Evolutionary conservation across 2,329 filamentous ascomycete species (phyloP).

Genomic region (Neopestalotiopsis clavispora): DNA sequence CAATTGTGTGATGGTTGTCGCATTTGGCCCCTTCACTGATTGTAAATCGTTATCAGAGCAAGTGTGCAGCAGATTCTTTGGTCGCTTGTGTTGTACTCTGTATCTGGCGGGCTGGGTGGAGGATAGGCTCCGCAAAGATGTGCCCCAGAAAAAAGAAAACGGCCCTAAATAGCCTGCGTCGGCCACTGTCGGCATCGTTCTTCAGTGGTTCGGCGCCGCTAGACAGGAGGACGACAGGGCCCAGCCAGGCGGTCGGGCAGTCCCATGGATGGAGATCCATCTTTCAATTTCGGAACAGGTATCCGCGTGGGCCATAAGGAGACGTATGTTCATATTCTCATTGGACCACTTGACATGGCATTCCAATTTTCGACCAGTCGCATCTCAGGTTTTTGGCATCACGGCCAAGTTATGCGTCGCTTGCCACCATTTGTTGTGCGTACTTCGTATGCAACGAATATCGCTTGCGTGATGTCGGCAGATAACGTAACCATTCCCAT

Average conservation of each 20-base stretch:
- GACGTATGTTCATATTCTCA: neutral
- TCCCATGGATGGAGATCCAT: neutral
- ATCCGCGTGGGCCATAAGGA: neutral
- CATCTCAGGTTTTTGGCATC: neutral
- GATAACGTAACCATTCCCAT: neutral
- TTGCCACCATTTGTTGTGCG: neutral
- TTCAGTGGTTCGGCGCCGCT: neutral
- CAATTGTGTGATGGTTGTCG: too few species aligned
- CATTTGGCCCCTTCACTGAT: too few species aligned
- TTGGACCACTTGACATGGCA: neutral
- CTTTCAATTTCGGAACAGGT: neutral
- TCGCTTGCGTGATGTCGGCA: neutral
- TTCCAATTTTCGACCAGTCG: neutral
- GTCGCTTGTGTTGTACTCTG: too few species aligned
- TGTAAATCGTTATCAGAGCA: too few species aligned
- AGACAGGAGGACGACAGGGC: neutral
- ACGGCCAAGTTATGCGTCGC: neutral
- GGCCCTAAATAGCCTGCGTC: neutral
- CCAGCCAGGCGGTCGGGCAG: neutral
- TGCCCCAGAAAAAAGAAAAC: neutral
- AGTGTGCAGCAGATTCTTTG: too few species aligned
- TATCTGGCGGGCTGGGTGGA: neutral
- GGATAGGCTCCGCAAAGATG: neutral
- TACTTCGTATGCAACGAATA: too few species aligned
- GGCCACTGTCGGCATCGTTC: neutral